Percentiles rank a stretch among this genome's conserved stretches.
These are phyloP conservation scores for Vaucheria bursata DNA, from an alignment of 352 stramenopile genomes.

Conservation along the genomic window DNA sequence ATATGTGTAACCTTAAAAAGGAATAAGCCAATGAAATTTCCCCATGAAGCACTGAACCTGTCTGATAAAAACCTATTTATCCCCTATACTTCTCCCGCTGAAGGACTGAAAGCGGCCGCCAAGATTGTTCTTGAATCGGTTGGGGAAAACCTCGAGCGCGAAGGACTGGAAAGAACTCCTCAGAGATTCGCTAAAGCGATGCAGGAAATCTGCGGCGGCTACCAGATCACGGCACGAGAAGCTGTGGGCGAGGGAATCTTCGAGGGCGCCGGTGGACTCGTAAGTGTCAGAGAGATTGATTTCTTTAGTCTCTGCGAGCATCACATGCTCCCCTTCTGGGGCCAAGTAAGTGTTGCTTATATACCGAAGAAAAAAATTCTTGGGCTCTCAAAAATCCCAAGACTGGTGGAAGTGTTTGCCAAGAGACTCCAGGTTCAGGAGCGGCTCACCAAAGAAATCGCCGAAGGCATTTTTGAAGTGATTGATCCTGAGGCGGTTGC, in stretches of 20 bases:
- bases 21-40: too few species aligned
- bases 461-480: neutral
- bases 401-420: neutral
- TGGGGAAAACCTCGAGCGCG: neutral
- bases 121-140: neutral
- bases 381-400: neutral
- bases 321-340: neutral
- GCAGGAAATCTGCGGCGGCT: neutral
- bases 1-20: too few species aligned
- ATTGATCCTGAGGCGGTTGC: neutral
- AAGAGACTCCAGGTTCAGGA: constrained; percentile 1
- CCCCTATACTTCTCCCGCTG: too few species aligned
- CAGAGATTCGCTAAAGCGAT: neutral
- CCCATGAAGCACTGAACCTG: too few species aligned
- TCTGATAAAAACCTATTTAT: too few species aligned
- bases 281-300: neutral
- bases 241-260: neutral
- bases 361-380: neutral
- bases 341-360: neutral
- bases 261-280: neutral
- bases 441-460: neutral
- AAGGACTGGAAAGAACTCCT: neutral
- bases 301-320: neutral
- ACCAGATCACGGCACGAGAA: neutral
- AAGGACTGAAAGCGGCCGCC: too few species aligned